These are phyloP conservation scores for Luffa acutangula DNA, from an alignment of 306 rosid species.

Conservation along the genomic window DNA sequence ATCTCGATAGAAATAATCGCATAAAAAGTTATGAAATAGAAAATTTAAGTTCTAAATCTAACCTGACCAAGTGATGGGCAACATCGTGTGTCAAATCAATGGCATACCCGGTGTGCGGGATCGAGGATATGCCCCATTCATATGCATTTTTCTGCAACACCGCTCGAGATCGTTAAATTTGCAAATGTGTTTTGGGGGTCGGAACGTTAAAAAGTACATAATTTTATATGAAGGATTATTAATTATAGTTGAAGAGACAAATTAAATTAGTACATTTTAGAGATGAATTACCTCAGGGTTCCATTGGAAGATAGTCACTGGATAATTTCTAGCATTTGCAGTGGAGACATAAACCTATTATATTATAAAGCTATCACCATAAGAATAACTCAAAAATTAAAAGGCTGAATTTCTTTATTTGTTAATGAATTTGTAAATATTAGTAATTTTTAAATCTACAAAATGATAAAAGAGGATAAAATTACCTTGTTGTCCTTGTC, in stretches of 20 bases:
- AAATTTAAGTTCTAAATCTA: conserved; percentile 11
- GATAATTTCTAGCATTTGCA: conserved; percentile 42
- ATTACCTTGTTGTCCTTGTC: conserved; percentile 57
- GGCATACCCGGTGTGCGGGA: conserved; percentile 80
- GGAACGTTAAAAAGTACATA: no score
- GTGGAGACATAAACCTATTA: conserved; percentile 72
- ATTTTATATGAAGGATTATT: no score
- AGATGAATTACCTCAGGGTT: conserved; percentile 61
- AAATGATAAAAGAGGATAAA: neutral
- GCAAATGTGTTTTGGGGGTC: neutral
- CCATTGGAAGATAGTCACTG: conserved; percentile 83
- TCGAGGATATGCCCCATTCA: conserved; percentile 53
- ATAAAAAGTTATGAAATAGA: neutral
- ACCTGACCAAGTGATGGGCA: conserved; percentile 79
- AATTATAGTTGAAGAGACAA: no score
- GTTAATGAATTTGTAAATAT: neutral
- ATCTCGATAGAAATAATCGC: neutral
- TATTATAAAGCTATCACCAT: neutral
- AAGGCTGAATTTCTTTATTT: neutral
- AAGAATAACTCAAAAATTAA: neutral
- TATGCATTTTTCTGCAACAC: conserved; percentile 64
- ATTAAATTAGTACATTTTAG: neutral
- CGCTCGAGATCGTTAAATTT: neutral
- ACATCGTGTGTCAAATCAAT: conserved; percentile 48
- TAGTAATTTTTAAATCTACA: no score